Base-by-base conservation (phyloP, 2,329 filamentous ascomycete species). In the Calonectria fujianensis region DNA sequence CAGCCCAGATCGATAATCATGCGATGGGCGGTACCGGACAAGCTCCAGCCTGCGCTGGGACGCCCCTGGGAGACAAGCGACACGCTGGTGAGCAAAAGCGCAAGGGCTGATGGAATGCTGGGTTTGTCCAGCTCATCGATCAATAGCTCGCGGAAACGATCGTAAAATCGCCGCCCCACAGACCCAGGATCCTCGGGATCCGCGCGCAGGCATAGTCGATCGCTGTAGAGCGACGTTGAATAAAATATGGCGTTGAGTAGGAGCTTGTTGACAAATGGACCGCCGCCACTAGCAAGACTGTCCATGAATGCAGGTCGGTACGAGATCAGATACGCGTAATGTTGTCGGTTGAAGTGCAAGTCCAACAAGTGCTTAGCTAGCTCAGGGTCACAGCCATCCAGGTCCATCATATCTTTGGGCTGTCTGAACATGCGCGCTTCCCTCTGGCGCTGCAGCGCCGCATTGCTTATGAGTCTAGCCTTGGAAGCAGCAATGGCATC, bases 181-280 rank as follows among this genome's bases (percentile, higher is more conserved):
- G 82, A 85, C 52, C 83, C 79, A 0, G 84, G 81, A 59, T 85
- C 84, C 0, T 79, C 75, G 0, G 84, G 83, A 41, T 84, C 82
- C 24, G 82, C 76, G 4, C 83, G 82, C 9, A 86, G 79, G 20
- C 82, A 83, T 0, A 80, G 74, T 1, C 85, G 81, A 70, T 86
- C 83, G 70, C 85, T 87, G 59, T 85, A 86, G 1, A 86, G 82
- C 7, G 82, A 82, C 3, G 83, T 84, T 13, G 83, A 84, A 59
- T 83, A 86, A 76, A 85, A 87, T 13, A 87, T 86, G 20, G 85
- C 83, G 72, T 86, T 86, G 18, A 86, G 79, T 0, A 86, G 77
- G 4, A 86, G 80, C 67, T 85, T 85, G 35, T 85, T 86, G 13
- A 80, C 79, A 37, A 82, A 86, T 1, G 82, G 82, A 1, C 85